Base-by-base conservation (phyloP, 2,329 filamentous ascomycete species). In the Dothistroma septosporum region DNA sequence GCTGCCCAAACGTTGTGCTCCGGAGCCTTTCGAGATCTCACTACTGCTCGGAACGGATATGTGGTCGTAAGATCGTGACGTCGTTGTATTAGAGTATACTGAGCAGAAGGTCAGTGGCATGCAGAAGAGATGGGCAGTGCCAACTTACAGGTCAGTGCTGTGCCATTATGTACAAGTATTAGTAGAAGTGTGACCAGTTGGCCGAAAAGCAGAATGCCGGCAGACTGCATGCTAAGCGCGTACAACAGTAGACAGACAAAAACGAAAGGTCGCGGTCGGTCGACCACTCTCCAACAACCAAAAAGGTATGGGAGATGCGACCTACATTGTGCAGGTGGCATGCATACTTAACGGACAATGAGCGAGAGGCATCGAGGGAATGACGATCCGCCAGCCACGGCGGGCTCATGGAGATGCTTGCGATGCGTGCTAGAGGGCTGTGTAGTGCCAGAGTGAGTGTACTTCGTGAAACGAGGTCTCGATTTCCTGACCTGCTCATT, bases 51-150 rank as follows among this genome's bases (percentile, higher is more conserved):
- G 10, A 24, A n/a, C 11, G n/a, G 10, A 2, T 24, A n/a, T 19
- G 44, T 19, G 9, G n/a, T 21, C 7, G 32, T 35, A 9, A 16
- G 24, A 28, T 33, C 6, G 28, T 35, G 48, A 41, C 14, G n/a
- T 21, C 19, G 46, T 58, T n/a, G 44, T 11, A 58, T 58, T 53
- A 58, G 49, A 11, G 37, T 58, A 33, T 21, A 52, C 48, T 58
- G 31, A 7, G n/a, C 14, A 19, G n/a, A 2, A 2, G 16, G 31
- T 53, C 52, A 53, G 32, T 22, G 52, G 49, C 12, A 21, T 7
- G 11, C 12, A 11, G 19, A 49, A 16, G 46, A 21, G 19, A 21
- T 49, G 11, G 19, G 12, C 24, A 28, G 24, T 28, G 24, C 24
- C 19, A 21, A 52, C 55, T 49, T 37, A 57, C 55, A 57, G 11